phyloP scores from a whole-genome alignment of 805 yeast genomes.

The Metschnikowia arizonensis region DNA sequence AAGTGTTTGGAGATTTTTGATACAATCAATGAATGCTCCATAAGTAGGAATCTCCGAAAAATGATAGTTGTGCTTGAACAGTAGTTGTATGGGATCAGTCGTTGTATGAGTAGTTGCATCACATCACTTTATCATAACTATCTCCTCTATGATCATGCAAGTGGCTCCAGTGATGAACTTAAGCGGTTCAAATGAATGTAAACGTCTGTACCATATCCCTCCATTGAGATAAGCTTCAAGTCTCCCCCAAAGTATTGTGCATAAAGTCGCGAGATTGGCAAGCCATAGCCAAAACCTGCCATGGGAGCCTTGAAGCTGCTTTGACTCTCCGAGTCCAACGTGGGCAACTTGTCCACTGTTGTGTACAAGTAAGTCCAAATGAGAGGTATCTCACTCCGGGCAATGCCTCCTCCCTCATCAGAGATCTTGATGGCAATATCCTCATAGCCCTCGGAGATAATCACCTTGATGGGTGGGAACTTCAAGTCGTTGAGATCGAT shows the following conservation, averaged over 20 bases:
- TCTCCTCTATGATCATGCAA: slow-evolving; percentile 35
- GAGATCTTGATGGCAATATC: slow-evolving; percentile 87
- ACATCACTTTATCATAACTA: too few relatives aligned
- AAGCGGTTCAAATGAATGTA: slow-evolving; percentile 80
- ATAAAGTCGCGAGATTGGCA: slow-evolving; percentile 80
- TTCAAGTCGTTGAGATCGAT: slow-evolving; percentile 57
- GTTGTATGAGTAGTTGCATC: too few relatives aligned
- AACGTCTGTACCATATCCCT: slow-evolving; percentile 92
- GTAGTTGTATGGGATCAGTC: too few relatives aligned
- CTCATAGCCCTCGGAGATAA: slow-evolving; percentile 84
- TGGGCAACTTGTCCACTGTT: slow-evolving; percentile 72
- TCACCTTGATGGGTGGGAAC: slow-evolving; percentile 81
- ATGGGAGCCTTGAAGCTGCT: slow-evolving; percentile 80
- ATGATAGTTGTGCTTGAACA: too few relatives aligned
- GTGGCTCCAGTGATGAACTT: slow-evolving; percentile 68
- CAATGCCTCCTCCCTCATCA: slow-evolving; percentile 93
- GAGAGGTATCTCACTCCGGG: slow-evolving; percentile 75
- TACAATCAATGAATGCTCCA: too few relatives aligned
- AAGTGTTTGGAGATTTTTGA: too few relatives aligned
- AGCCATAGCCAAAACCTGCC: slow-evolving; percentile 93
- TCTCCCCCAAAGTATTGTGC: slow-evolving; percentile 92
- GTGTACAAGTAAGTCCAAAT: slow-evolving; percentile 92
- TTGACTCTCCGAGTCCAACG: slow-evolving; percentile 56
- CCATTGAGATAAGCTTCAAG: slow-evolving; percentile 81
- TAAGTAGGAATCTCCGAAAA: too few relatives aligned